Conservation (phyloP, 164 flowering plant genomes). For the Hamamelis virginiana region DNA sequence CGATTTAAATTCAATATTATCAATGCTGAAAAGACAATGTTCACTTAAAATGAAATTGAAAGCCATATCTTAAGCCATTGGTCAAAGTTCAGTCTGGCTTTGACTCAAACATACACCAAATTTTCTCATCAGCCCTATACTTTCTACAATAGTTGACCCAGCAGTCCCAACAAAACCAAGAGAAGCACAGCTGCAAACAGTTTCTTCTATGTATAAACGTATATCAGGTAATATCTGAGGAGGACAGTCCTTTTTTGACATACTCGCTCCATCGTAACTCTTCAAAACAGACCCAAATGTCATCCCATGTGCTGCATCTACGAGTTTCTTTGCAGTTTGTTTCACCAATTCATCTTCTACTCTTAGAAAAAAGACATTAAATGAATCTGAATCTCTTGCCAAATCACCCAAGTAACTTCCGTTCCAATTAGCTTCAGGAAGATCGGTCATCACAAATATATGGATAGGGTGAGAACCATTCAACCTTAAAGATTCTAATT, state of each 20-base stretch:
- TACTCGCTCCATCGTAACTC: slow-evolving; percentile 12
- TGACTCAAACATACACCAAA: slow-evolving; percentile 35
- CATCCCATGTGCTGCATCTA: slow-evolving; percentile 40
- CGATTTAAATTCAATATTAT: too few species aligned
- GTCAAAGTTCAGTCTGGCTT: background rate
- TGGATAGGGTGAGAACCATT: slow-evolving; percentile 45
- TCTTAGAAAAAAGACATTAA: slow-evolving; percentile 53
- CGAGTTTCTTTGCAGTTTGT: slow-evolving; percentile 48
- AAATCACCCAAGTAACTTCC: slow-evolving; percentile 75
- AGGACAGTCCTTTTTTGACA: slow-evolving; percentile 29
- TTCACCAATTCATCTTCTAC: slow-evolving; percentile 53
- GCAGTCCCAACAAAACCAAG: slow-evolving; percentile 95
- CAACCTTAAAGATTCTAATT: slow-evolving; percentile 44
- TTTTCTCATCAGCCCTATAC: slow-evolving; percentile 75
- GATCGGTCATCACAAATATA: slow-evolving; percentile 95
- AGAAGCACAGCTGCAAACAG: slow-evolving; percentile 85
- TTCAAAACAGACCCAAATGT: slow-evolving; percentile 29
- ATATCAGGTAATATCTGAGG: slow-evolving; percentile 48
- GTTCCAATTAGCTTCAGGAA: slow-evolving; percentile 76
- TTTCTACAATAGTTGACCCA: slow-evolving; percentile 92
- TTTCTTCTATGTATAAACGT: slow-evolving; percentile 73
- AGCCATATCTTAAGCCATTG: background rate
- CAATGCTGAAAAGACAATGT: too few species aligned
- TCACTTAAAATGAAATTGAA: too few species aligned
- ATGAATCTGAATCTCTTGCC: slow-evolving; percentile 40